These are phyloP conservation scores for Abrus precatorius DNA, from an alignment of 306 rosid genomes.

Conservation along the genomic window DNA sequence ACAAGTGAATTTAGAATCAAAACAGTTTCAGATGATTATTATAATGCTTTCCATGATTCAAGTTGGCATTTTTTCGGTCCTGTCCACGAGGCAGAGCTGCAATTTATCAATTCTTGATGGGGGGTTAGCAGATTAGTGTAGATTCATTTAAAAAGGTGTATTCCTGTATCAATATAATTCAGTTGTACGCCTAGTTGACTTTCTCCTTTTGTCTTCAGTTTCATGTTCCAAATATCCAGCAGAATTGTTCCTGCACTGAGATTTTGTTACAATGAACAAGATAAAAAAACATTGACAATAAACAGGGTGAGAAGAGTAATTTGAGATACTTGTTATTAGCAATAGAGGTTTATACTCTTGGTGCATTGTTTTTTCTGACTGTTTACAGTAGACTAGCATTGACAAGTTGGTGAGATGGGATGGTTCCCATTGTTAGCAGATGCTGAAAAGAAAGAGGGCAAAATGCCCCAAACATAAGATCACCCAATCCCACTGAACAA, in stretches of 20 bases:
- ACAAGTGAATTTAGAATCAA: constrained; percentile 64
- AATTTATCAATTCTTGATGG: constrained; percentile 48
- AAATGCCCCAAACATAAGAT: too few relatives aligned
- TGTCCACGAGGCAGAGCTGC: constrained; percentile 51
- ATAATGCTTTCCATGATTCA: constrained; percentile 82
- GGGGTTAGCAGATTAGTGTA: not conserved
- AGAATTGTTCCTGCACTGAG: not conserved
- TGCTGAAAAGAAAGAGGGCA: too few relatives aligned
- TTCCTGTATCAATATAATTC: not conserved
- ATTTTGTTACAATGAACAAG: not conserved
- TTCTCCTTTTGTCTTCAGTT: not conserved
- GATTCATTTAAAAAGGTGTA: not conserved
- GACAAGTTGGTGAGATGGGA: too few relatives aligned
- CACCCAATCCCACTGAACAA: too few relatives aligned
- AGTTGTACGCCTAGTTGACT: constrained; percentile 8
- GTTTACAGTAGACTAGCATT: too few relatives aligned
- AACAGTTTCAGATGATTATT: constrained; percentile 74
- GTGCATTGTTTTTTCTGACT: too few relatives aligned
- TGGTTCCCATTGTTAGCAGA: too few relatives aligned
- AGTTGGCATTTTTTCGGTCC: constrained; percentile 92
- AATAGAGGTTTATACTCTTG: too few relatives aligned
- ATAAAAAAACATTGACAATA: too few relatives aligned
- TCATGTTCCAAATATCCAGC: not conserved
- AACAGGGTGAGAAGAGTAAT: too few relatives aligned
- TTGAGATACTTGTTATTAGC: too few relatives aligned